These are phyloP conservation scores for Schizonepeta tenuifolia DNA, from an alignment of 257 asterid species.

Conservation along the genomic window DNA sequence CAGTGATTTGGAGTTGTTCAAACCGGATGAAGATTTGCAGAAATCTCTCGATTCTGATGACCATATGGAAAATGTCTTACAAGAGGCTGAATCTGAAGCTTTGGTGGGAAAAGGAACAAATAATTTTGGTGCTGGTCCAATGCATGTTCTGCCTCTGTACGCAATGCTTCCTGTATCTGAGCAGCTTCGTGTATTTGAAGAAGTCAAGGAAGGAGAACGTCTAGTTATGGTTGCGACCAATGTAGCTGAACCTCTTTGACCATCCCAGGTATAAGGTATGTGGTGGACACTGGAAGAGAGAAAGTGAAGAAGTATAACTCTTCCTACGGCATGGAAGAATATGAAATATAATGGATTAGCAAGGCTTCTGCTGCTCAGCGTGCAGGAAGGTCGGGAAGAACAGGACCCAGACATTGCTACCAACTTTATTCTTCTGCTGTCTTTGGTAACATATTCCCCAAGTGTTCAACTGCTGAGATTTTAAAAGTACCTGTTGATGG, in stretches of 20 bases:
- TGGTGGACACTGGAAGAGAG: no score
- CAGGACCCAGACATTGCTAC: conserved; percentile 95
- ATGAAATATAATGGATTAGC: conserved; percentile 88
- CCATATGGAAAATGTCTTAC: no score
- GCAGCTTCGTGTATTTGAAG: conserved; percentile 87
- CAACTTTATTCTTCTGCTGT: conserved; percentile 91
- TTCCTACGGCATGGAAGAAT: conserved; percentile 77
- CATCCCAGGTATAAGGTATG: conserved; percentile 90
- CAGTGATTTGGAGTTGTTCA: conserved; percentile 23
- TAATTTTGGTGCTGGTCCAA: conserved; percentile 39
- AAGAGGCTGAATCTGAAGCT: conserved; percentile 75
- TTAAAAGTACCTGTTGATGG: conserved; percentile 90
- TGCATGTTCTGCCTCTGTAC: conserved; percentile 79
- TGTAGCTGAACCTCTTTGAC: conserved; percentile 96
- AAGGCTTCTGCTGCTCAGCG: conserved; percentile 97
- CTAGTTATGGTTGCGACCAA: conserved; percentile 89
- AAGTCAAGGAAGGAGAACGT: conserved; percentile 73
- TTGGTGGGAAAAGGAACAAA: conserved; percentile 48
- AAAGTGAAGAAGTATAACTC: conserved; percentile 78
- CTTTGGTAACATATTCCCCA: conserved; percentile 60
- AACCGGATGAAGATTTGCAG: conserved; percentile 51
- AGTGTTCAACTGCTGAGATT: conserved; percentile 81
- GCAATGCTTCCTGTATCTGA: conserved; percentile 95
- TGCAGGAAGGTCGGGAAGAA: conserved; percentile 95
- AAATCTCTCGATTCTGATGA: no score